Conservation (phyloP, 768 basidiomycete genomes). For the Lyophyllum atratum region DNA sequence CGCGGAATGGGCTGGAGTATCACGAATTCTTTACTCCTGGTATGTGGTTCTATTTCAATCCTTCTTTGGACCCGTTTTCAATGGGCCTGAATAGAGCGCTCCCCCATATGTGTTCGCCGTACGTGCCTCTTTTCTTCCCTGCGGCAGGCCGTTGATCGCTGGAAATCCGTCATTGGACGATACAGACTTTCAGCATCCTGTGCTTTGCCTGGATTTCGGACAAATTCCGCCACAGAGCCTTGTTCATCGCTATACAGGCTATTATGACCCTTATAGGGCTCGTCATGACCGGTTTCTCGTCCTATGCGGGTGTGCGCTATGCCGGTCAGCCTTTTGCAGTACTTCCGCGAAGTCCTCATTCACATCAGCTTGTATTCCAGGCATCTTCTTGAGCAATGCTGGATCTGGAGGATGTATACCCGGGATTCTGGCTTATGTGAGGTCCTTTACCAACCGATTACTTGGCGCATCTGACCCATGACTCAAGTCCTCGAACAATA, state of each 20-base stretch:
- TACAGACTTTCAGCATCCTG: slow-evolving; percentile 39
- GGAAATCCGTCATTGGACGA: slow-evolving; percentile 5
- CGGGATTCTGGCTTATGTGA: slow-evolving; percentile 51
- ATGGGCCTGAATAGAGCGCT: slow-evolving; percentile 35
- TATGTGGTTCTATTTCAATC: slow-evolving; percentile 19
- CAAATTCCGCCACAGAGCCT: slow-evolving; percentile 41
- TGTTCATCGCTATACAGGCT: slow-evolving; percentile 44
- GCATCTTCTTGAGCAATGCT: slow-evolving; percentile 46
- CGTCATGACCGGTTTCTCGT: slow-evolving; percentile 39
- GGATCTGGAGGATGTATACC: slow-evolving; percentile 48
- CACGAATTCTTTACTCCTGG: slow-evolving; percentile 42
- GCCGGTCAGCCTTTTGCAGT: slow-evolving; percentile 32
- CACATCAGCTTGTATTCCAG: slow-evolving; percentile 24
- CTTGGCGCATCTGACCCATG: slow-evolving; percentile 1
- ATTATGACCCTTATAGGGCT: slow-evolving; percentile 43
- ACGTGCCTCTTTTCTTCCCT: slow-evolving; percentile 15
- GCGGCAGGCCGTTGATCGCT: background rate
- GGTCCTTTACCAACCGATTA: slow-evolving; percentile 16
- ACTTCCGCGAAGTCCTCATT: background rate
- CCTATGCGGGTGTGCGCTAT: slow-evolving; percentile 40
- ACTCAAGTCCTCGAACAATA: slow-evolving; percentile 48
- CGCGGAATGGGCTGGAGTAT: slow-evolving; percentile 51
- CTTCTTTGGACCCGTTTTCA: background rate
- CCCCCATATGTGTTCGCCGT: slow-evolving; percentile 52
- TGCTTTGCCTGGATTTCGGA: slow-evolving; percentile 51